Conservation (phyloP, 164 flowering plant species). For the Berberis vulgaris region DNA sequence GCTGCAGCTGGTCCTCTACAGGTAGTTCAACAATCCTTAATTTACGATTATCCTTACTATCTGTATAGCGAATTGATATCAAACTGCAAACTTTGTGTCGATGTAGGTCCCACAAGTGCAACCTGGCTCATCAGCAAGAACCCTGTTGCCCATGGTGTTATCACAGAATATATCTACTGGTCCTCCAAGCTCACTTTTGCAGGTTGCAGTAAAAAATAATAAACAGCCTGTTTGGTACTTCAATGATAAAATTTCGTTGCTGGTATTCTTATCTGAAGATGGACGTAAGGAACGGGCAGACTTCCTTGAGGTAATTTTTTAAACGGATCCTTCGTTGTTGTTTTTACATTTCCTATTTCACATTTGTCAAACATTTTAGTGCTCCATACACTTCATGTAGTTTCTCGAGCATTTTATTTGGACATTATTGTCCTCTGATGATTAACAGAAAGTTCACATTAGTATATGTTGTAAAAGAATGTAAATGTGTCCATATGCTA, state of each 20-base stretch:
- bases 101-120: constrained; percentile 72
- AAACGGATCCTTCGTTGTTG: neutral
- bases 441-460: too few species aligned
- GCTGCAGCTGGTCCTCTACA: constrained; percentile 83
- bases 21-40: constrained; percentile 28
- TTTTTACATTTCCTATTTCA: neutral
- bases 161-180: constrained; percentile 80
- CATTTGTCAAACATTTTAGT: neutral
- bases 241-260: constrained; percentile 63
- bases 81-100: neutral
- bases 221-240: constrained; percentile 99
- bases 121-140: constrained; percentile 72
- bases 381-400: neutral
- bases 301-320: constrained; percentile 73
- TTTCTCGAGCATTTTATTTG: too few species aligned
- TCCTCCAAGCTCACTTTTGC: constrained; percentile 79
- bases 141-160: constrained; percentile 83
- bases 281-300: constrained; percentile 86
- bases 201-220: constrained; percentile 91
- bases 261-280: constrained; percentile 70
- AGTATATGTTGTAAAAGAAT: too few species aligned
- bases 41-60: neutral
- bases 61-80: constrained; percentile 1
- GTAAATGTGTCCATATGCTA: too few species aligned
- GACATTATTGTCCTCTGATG: too few species aligned